Conservation (phyloP, 495 filamentous ascomycete species). For the Glarea lozoyensis region DNA sequence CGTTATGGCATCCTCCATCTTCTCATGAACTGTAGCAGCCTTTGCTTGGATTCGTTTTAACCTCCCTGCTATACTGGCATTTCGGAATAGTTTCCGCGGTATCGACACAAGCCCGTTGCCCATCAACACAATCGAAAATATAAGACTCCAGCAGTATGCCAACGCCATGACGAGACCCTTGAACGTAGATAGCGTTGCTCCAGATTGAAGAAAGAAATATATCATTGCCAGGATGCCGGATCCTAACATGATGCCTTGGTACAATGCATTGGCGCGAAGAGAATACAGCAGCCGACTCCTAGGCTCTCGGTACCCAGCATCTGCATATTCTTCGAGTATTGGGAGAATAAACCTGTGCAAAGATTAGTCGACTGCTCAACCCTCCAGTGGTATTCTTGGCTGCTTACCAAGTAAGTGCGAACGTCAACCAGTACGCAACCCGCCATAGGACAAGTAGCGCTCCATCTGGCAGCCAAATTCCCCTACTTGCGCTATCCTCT, state of each 20-base stretch:
- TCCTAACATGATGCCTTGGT: constrained; percentile 71
- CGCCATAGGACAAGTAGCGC: constrained; percentile 79
- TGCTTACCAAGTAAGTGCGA: constrained; percentile 92
- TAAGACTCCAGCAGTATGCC: constrained; percentile 86
- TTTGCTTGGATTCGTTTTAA: constrained; percentile 65
- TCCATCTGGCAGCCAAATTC: constrained; percentile 54
- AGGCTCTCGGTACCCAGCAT: constrained; percentile 84
- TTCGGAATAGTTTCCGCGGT: constrained; percentile 68
- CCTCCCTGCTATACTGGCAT: constrained; percentile 61
- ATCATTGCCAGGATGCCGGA: constrained; percentile 62
- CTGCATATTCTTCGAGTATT: constrained; percentile 83
- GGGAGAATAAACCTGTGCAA: constrained; percentile 70
- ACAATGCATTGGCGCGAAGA: constrained; percentile 74
- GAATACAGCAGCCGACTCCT: constrained; percentile 75
- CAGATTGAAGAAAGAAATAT: constrained; percentile 75
- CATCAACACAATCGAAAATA: constrained; percentile 92
- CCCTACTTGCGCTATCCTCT: constrained; percentile 53
- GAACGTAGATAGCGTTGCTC: constrained; percentile 44
- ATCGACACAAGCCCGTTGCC: constrained; percentile 91
- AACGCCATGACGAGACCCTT: constrained; percentile 86
- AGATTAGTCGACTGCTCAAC: constrained; percentile 4
- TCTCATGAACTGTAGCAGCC: constrained; percentile 78
- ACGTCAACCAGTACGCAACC: constrained; percentile 94
- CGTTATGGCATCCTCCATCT: constrained; percentile 74
- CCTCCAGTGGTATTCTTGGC: too few relatives aligned